A percentile compares a stretch with the other conserved stretches of the same genome.
phyloP scores from a whole-genome alignment of 768 basidiomycete genomes.

The Panellus pusillus region DNA sequence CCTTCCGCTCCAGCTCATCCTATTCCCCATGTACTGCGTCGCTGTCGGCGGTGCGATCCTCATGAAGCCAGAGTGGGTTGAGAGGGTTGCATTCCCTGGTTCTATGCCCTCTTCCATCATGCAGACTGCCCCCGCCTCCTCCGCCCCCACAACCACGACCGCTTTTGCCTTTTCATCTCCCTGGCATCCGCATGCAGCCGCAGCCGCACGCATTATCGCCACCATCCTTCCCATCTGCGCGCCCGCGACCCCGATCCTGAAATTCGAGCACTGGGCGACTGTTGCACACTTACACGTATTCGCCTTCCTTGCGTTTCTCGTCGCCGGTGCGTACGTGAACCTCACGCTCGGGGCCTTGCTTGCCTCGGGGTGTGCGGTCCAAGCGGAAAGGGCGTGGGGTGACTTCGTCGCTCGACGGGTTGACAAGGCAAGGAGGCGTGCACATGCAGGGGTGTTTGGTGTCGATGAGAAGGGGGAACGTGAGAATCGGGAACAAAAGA shows the following conservation, averaged over 20 bases:
- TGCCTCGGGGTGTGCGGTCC: background rate
- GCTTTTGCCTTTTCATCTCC: no score
- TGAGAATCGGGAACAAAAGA: no score
- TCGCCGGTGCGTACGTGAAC: background rate
- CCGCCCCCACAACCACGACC: background rate
- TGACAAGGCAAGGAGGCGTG: no score
- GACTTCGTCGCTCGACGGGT: background rate
- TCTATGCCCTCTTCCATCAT: background rate
- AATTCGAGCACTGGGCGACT: slow-evolving; percentile 18
- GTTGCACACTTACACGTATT: slow-evolving; percentile 18
- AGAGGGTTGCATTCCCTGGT: slow-evolving; percentile 14
- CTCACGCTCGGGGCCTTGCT: slow-evolving; percentile 6
- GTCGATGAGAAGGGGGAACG: background rate
- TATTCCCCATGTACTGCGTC: slow-evolving; percentile 12
- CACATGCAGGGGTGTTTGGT: no score
- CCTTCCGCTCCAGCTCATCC: slow-evolving; percentile 12
- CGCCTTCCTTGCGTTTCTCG: slow-evolving; percentile 16
- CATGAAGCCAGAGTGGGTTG: slow-evolving; percentile 2
- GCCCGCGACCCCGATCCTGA: slow-evolving; percentile 5
- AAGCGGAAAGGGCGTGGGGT: slow-evolving; percentile 9
- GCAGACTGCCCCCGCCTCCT: background rate
- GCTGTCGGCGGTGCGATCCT: slow-evolving; percentile 16
- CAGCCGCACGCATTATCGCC: background rate
- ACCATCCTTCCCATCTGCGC: slow-evolving; percentile 9
- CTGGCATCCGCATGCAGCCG: no score